Base-by-base conservation (phyloP, 2,329 filamentous ascomycete genomes). In the Alternaria sp. region DNA sequence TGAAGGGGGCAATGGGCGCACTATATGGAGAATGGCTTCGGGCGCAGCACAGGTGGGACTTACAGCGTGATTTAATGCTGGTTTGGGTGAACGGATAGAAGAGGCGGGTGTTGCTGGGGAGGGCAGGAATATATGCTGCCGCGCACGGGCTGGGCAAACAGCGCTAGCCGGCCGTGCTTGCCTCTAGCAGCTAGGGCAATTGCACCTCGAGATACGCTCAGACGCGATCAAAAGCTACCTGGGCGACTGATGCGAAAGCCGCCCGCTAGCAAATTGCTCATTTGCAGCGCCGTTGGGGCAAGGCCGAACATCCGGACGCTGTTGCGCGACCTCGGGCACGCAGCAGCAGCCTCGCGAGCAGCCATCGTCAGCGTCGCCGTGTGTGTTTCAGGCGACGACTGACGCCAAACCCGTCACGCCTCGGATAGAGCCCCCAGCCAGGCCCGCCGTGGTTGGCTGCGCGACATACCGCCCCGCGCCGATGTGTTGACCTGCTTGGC, bases 201-300 rank as follows among this genome's bases (percentile, higher is more conserved):
- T 60, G 63, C 45, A 33, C 59, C 37, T 61, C 47, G 54, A 69
- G 71, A 72, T 73, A 72, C 68, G 71, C 71, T 72, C 68, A 69
- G 71, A 73, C 71, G 60, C 57, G 57, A 44, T 60, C 55, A 59
- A 65, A 59, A 57, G 33, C 44, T 30, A 47, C 57, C 41, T 57
- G 51, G 58, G 46, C 60, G 26, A 49, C 56, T 44, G 56, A 44
- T 41, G 25, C 49, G 54, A 43, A 41, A 59, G 53, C 60, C 49
- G 28, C 44, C 26, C 33, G 55, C 56, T 51, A 20, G 63, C 65
- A 69, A 70, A 73, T 71, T 65, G 61, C 64, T 60, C 71, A 66
- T 68, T 59, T 68, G 63, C 47, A 61, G 44, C 37, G 30, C 15
- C 41, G 11, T 58, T 41, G 58, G 43, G 55, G 53, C 57, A 9